phyloP scores from a whole-genome alignment of 495 filamentous ascomycete species.

The Pyrenula massariospora region DNA sequence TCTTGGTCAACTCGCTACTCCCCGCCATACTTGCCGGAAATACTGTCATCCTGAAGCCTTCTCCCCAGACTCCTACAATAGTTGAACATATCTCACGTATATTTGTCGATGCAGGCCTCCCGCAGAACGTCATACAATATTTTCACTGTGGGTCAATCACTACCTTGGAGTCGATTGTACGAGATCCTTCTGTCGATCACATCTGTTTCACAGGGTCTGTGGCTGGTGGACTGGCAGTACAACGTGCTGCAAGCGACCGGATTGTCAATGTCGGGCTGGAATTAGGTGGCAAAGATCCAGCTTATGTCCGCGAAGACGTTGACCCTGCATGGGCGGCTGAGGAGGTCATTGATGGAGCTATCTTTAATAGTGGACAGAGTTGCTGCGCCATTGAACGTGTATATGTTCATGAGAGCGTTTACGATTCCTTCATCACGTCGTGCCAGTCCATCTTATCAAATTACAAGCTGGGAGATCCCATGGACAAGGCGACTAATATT shows the following conservation, averaged over 20 bases:
- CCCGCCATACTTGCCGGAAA: conserved; percentile 82
- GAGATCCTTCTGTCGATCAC: conserved; percentile 58
- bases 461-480: conserved; percentile 82
- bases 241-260: conserved; percentile 66
- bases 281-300: conserved; percentile 87
- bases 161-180: conserved; percentile 59
- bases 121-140: conserved; percentile 71
- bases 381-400: conserved; percentile 90
- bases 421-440: conserved; percentile 68
- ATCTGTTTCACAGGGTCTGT: conserved; percentile 94
- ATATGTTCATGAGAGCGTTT: conserved; percentile 76
- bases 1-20: conserved; percentile 80
- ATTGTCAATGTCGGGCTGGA: conserved; percentile 78
- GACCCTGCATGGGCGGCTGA: conserved; percentile 82
- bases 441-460: conserved; percentile 70
- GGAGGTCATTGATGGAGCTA: conserved; percentile 83
- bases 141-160: conserved; percentile 71
- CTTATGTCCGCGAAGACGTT: conserved; percentile 77
- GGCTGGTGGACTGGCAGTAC: conserved; percentile 72
- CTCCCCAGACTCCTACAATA: conserved; percentile 84
- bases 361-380: conserved; percentile 96
- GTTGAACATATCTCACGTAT: conserved; percentile 68
- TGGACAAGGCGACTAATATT: conserved; percentile 64
- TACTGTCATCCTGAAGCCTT: conserved; percentile 83
- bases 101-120: conserved; percentile 68